Conservation (phyloP, 352 stramenopile genomes). For the Globisporangium nagaii region DNA sequence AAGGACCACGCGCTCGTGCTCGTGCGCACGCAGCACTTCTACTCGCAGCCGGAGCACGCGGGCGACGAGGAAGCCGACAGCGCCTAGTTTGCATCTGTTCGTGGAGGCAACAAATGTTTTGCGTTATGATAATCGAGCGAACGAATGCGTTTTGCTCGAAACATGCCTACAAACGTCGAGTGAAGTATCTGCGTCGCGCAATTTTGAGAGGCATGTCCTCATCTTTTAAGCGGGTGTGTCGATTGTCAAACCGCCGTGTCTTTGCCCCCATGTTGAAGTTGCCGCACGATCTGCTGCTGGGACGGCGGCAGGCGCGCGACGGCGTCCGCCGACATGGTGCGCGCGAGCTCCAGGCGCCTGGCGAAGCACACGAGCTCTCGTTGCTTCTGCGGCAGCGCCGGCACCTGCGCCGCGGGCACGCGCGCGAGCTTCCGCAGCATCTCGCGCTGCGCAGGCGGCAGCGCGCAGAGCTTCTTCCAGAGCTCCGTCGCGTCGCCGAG, state of each 20-base stretch:
- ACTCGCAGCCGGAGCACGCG: slow-evolving; percentile 25
- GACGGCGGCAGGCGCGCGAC: slow-evolving; percentile 25
- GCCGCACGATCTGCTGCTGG: slow-evolving; percentile 34
- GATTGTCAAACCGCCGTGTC: no score
- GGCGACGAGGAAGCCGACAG: no score
- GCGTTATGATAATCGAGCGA: no score
- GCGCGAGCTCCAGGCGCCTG: slow-evolving; percentile 42
- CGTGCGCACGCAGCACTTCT: slow-evolving; percentile 29
- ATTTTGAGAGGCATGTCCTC: no score
- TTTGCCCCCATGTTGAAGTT: slow-evolving; percentile 13
- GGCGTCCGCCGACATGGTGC: slow-evolving; percentile 25
- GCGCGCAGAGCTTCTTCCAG: slow-evolving; percentile 12
- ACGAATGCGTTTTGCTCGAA: no score
- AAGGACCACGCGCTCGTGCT: slow-evolving; percentile 25
- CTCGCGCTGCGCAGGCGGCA: slow-evolving; percentile 28
- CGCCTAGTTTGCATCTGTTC: no score
- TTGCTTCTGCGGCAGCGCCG: slow-evolving; percentile 28
- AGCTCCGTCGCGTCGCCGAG: neutral
- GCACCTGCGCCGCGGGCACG: slow-evolving; percentile 27
- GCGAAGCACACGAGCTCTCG: slow-evolving; percentile 49
- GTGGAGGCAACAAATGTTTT: neutral
- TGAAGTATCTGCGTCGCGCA: no score
- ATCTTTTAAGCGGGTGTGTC: no score
- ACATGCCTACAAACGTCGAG: no score
- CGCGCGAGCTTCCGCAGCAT: slow-evolving; percentile 33